These are phyloP conservation scores for Stephania japonica DNA, from an alignment of 164 flowering plant genomes.

Conservation along the genomic window DNA sequence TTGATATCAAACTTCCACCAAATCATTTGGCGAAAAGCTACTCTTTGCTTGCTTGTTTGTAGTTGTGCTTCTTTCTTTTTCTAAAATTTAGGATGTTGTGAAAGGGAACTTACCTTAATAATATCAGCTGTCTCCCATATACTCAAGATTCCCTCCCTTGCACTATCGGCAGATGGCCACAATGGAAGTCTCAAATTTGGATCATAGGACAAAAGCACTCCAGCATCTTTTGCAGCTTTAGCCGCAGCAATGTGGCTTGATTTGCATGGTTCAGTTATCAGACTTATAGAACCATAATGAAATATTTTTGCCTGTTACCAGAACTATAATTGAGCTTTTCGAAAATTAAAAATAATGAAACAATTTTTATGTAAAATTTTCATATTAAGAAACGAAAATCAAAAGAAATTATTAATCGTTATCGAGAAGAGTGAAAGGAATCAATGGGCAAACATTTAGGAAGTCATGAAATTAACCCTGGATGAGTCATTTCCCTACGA, in stretches of 20 bases:
- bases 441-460: background rate
- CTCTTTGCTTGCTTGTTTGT: background rate
- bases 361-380: background rate
- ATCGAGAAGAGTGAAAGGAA: background rate
- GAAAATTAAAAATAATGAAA: background rate
- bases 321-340: background rate
- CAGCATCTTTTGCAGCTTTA: conserved; percentile 88
- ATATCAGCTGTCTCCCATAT: conserved; percentile 92
- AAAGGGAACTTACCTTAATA: conserved; percentile 54
- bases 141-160: conserved; percentile 90
- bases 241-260: conserved; percentile 89
- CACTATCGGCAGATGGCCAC: conserved; percentile 90
- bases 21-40: background rate
- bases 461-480: background rate
- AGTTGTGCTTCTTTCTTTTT: background rate
- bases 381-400: background rate
- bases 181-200: conserved; percentile 94
- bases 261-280: conserved; percentile 95
- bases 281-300: conserved; percentile 94
- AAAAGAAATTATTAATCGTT: background rate
- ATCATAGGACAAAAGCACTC: conserved; percentile 87
- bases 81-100: background rate
- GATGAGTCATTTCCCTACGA: background rate
- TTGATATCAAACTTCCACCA: background rate
- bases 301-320: conserved; percentile 77